A percentile compares a stretch with the other conserved stretches of the same genome.
Evolutionary conservation across 345 rosid species (phyloP).

Genomic region (Rhizophora mangle): DNA sequence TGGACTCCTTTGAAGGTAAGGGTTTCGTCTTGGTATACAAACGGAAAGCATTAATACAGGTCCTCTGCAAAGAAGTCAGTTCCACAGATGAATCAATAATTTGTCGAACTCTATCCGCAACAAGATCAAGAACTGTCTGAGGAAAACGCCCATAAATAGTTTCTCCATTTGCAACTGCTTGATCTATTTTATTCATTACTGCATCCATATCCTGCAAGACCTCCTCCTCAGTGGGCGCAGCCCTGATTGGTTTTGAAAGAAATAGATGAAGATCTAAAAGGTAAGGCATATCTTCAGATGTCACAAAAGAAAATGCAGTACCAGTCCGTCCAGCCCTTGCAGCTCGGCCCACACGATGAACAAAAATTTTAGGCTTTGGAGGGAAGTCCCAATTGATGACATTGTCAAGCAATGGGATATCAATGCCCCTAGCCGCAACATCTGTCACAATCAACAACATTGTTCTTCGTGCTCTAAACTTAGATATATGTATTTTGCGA

Average conservation of each 20-base stretch:
- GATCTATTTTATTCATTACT: constrained; percentile 61
- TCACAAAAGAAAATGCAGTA: constrained; percentile 82
- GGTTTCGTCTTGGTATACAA: constrained; percentile 88
- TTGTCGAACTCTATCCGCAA: constrained; percentile 67
- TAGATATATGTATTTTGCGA: constrained; percentile 79
- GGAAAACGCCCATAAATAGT: constrained; percentile 94
- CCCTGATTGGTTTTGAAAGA: constrained; percentile 77
- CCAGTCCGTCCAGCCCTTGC: constrained; percentile 97
- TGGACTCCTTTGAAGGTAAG: constrained; percentile 79
- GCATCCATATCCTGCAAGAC: constrained; percentile 76
- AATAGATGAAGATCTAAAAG: constrained; percentile 89
- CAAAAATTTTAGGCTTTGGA: constrained; percentile 87
- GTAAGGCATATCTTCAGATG: constrained; percentile 88
- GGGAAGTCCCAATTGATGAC: constrained; percentile 99
- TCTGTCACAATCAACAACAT: constrained; percentile 92
- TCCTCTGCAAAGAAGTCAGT: constrained; percentile 56
- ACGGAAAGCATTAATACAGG: constrained; percentile 82
- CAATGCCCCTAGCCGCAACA: constrained; percentile 97
- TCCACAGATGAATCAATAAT: constrained; percentile 82
- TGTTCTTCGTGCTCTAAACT: constrained; percentile 81
- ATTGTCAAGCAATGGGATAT: constrained; percentile 93
- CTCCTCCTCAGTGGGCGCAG: constrained; percentile 94
- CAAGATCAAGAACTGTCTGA: constrained; percentile 76
- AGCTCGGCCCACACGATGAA: constrained; percentile 93
- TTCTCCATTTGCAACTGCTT: constrained; percentile 77